Percentiles rank a stretch among this genome's conserved stretches.
Conservation (phyloP, 331 rosid species). For the Prunus yedoensis region DNA sequence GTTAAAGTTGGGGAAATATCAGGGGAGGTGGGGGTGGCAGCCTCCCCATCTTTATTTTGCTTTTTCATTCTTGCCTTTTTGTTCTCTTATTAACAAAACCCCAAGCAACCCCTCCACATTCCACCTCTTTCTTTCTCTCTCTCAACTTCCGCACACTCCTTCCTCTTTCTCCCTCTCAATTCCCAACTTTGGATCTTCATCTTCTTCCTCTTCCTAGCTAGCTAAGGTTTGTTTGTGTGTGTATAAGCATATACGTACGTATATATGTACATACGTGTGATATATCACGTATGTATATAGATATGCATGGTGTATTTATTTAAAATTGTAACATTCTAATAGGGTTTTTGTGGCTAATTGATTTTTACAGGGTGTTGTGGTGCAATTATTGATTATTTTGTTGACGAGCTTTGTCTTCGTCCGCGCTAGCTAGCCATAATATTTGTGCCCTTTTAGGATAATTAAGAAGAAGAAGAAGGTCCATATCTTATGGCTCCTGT, state of each 20-base stretch:
- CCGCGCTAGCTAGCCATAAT: background rate
- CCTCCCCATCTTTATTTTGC: conserved; percentile 20
- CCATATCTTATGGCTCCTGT: conserved; percentile 73
- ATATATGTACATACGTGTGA: background rate
- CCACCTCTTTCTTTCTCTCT: conserved; percentile 26
- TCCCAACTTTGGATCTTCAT: conserved; percentile 27
- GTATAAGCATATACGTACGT: background rate
- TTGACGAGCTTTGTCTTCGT: background rate
- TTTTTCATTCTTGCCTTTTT: conserved; percentile 46
- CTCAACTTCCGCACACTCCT: conserved; percentile 24
- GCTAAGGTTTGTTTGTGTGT: background rate
- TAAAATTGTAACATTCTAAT: background rate
- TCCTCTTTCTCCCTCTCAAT: conserved; percentile 17
- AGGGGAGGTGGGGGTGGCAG: conserved; percentile 17
- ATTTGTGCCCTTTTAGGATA: background rate
- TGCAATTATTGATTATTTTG: background rate
- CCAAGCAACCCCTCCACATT: conserved; percentile 65
- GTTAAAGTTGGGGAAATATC: conserved; percentile 31
- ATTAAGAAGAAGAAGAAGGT: conserved; percentile 29
- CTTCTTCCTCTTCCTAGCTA: background rate
- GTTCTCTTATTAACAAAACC: conserved; percentile 74
- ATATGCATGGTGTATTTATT: background rate
- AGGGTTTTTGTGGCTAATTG: background rate
- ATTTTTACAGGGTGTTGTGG: background rate
- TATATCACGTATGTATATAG: background rate